These are phyloP conservation scores for Clarireedia sp. DNA, from an alignment of 2,329 filamentous ascomycete species.

Conservation along the genomic window DNA sequence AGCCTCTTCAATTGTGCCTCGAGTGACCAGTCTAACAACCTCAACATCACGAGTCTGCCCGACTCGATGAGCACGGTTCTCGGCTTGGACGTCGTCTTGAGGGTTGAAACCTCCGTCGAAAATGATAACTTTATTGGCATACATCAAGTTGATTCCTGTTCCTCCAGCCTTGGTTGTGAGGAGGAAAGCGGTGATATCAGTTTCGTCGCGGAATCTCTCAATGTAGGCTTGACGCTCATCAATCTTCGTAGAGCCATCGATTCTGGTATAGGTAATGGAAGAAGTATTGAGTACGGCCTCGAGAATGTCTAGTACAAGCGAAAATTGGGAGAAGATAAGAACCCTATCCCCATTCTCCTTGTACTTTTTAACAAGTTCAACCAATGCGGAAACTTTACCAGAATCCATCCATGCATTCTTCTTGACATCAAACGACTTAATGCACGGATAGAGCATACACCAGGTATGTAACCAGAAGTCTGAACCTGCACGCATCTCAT, in stretches of 20 bases:
- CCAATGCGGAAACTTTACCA: constrained; percentile 78
- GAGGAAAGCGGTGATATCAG: constrained; percentile 79
- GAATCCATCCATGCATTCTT: constrained; percentile 50
- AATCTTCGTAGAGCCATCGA: constrained; percentile 79
- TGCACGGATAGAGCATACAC: constrained; percentile 50
- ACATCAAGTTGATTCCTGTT: constrained; percentile 93
- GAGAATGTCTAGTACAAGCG: constrained; percentile 82
- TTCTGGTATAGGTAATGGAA: constrained; percentile 69
- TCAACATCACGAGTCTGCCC: constrained; percentile 88
- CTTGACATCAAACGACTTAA: constrained; percentile 48
- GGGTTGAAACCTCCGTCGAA: constrained; percentile 98
- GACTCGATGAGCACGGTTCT: constrained; percentile 92
- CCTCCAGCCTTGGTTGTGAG: constrained; percentile 90
- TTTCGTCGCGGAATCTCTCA: constrained; percentile 72
- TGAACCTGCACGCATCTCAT: constrained; percentile 50
- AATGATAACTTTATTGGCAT: constrained; percentile 95
- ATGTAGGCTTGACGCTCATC: constrained; percentile 79
- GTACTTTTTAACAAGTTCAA: constrained; percentile 66
- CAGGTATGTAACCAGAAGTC: constrained; percentile 60
- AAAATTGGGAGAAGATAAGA: constrained; percentile 90
- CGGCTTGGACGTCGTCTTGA: constrained; percentile 95
- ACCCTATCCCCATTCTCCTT: constrained; percentile 75
- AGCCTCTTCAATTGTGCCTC: constrained; percentile 81
- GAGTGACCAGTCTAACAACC: constrained; percentile 75
- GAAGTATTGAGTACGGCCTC: constrained; percentile 70